Evolutionary conservation across 371 early-diverging fungal genomes (phyloP), one percentile per base, ranked within the genome.

Genomic region (Apophysomyces sp.): DNA sequence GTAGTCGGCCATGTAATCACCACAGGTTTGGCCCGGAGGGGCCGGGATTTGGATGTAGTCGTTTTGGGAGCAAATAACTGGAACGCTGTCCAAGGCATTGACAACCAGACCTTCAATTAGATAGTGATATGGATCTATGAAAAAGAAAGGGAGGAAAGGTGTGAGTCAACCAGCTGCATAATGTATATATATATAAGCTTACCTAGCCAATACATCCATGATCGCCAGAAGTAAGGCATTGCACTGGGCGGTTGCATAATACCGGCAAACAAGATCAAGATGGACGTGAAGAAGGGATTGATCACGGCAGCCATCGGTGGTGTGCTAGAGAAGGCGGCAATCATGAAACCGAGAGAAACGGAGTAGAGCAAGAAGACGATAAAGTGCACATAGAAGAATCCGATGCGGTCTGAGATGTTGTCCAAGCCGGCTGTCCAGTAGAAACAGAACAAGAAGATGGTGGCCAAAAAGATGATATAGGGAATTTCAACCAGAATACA

Each of bases 141-240:
- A 30, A 36, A 7, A 36, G 34, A 34, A 1, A 4, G 24, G 15
- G 27, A 36, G 34, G 29, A 1, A 4, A 32, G 15, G 27, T 26
- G 36, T 27, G n/a, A 16, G 12, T 30, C 3, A 21, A 15, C 27
- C 2, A 32, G 11, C 18, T 28, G 1, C 7, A 0, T 53, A 6
- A 16, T 18, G 26, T 2, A 41, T 11, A 41, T 9, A 34, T 3
- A 15, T 9, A 8, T 13, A 26, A 4, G 4, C 62, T 53, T 61
- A 65, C 86, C 86, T n/a, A 91, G 58, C 84, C 86, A 89, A 70
- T 91, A 92, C 84, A 94, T 86, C 90, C 91, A 91, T 0, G 78
- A 59, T 12, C 84, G 73, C 90, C 92, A 92, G 76, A 94, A 91
- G 32, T 65, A 55, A 24, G 92, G 91, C 88, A 92, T 90, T 5